phyloP scores from a whole-genome alignment of 306 rosid species.

The Lathyrus oleraceus region DNA sequence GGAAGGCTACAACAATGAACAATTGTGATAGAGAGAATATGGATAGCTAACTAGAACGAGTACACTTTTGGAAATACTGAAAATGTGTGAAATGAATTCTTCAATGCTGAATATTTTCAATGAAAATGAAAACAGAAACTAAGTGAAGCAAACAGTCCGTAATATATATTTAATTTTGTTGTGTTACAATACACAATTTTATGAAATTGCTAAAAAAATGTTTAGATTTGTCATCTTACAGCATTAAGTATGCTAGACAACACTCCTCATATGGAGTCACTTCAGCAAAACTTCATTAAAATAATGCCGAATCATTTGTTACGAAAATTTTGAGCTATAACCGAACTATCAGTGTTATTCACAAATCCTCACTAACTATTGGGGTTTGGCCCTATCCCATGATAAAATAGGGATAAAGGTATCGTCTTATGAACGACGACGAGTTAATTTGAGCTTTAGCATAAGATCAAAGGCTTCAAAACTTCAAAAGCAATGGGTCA shows the following conservation, averaged over 20 bases:
- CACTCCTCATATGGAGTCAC: background rate
- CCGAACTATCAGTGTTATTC: background rate
- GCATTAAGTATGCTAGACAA: conserved; percentile 9
- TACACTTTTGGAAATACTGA: background rate
- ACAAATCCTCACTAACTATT: background rate
- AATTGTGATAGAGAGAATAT: background rate
- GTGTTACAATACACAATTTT: background rate
- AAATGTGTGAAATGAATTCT: background rate
- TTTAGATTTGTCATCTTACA: background rate
- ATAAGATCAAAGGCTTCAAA: conserved; percentile 9
- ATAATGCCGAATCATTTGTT: background rate
- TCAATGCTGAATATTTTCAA: background rate
- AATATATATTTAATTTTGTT: background rate
- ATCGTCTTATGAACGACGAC: background rate
- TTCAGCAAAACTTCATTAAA: background rate
- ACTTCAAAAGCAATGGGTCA: conserved; percentile 14
- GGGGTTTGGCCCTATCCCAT: background rate
- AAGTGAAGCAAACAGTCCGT: background rate
- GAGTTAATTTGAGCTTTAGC: background rate
- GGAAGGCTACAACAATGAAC: background rate
- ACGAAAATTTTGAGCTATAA: background rate
- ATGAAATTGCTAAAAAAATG: background rate
- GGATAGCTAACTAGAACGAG: background rate
- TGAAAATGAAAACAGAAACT: background rate
- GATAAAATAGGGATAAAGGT: background rate